phyloP scores from a whole-genome alignment of 352 stramenopile genomes.

The Phytophthora sojae region DNA sequence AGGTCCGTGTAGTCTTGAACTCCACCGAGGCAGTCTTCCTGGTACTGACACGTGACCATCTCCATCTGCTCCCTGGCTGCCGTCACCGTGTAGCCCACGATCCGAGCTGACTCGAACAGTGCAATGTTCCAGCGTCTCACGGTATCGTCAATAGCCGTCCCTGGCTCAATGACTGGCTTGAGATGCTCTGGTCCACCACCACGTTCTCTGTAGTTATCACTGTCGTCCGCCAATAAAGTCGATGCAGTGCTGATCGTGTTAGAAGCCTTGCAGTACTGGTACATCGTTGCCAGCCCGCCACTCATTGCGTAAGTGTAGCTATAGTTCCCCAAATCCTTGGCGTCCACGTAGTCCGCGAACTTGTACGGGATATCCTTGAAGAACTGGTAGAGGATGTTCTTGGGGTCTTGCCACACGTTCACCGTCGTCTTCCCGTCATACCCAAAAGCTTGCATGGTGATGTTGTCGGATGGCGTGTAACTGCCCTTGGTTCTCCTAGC shows the following conservation, averaged over 20 bases:
- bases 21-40: constrained; percentile 57
- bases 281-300: constrained; percentile 57
- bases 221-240: constrained; percentile 7
- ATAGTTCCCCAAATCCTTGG: constrained; percentile 57
- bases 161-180: constrained; percentile 22
- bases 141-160: constrained; percentile 35
- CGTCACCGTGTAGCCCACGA: constrained; percentile 50
- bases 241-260: constrained; percentile 37
- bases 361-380: constrained; percentile 65
- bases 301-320: constrained; percentile 71
- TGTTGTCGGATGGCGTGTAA: constrained; percentile 33
- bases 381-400: constrained; percentile 63
- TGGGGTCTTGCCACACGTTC: constrained; percentile 44
- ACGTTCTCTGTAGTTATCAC: neutral
- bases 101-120: constrained; percentile 51
- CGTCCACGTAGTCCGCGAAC: constrained; percentile 57
- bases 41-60: constrained; percentile 58
- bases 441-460: constrained; percentile 35
- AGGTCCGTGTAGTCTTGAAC: constrained; percentile 50
- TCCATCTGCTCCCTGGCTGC: constrained; percentile 61
- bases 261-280: constrained; percentile 48
- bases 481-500: constrained; percentile 5
- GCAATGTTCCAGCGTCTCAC: constrained; percentile 57
- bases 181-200: constrained; percentile 6
- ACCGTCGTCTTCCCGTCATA: constrained; percentile 36